Base-by-base conservation (phyloP, 441 rosid genomes). In the Dalechampia spathulata region DNA sequence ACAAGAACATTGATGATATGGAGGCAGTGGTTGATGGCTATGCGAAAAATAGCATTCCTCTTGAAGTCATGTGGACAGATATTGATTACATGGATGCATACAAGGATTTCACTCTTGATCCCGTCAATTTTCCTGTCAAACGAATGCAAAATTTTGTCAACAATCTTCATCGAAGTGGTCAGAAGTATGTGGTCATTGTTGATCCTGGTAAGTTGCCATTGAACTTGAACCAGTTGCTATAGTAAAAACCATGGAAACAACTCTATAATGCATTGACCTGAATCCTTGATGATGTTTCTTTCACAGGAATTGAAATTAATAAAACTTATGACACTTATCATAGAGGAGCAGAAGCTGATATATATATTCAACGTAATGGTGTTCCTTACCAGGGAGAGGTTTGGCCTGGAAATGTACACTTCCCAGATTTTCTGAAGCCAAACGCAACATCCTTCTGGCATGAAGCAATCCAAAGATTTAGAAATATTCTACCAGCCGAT, bases 21-120 rank as follows among this genome's bases (percentile, higher is more conserved):
- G 78, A 82, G 57, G 61, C 52, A 32, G 96, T 85, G 44, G 91
- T 83, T 27, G 74, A 76, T 34, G 91, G 84, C 16, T 88, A 88
- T 69, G 84, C 83, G 55, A 82, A 78, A 52, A 83, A 86, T 23
- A 38, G 56, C 2, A 85, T 88, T 23, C 95, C 88, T 17, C 86
- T 86, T 7, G 96, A 89, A 63, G 92, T 82, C 2, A 86, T 89
- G 75, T 89, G 96, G 96, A 79, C 86, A 0, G 96, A 89, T 49
- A 89, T 89, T 15, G 95, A 89, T 55, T 75, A 89, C 75, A 89
- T 89, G 96, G 90, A 83, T 39, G 80, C 38, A 0, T 79, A 36
- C 43, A 83, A 82, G 73, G 92, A 78, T 66, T 89, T 89, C 71
- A 83, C 95, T 32, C 72, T 89, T 54, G 82, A 86, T 52, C 92